Evolutionary conservation across 257 asterid species (phyloP).

Genomic region (Fraxinus quadrangulata): DNA sequence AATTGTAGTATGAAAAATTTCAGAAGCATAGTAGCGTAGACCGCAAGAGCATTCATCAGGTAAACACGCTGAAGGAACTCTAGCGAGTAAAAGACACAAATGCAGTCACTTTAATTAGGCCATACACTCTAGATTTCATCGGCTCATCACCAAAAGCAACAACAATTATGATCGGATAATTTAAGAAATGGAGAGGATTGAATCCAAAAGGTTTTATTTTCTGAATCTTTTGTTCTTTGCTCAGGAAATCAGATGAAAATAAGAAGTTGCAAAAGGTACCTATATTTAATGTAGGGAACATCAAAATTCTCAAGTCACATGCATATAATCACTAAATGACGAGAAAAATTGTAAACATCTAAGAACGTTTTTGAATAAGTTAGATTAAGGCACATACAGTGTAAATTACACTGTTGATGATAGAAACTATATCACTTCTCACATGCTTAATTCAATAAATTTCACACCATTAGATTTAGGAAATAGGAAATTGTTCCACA

Average conservation of each 20-base stretch:
- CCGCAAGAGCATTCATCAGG: not conserved
- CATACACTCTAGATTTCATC: not conserved
- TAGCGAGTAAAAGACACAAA: not conserved
- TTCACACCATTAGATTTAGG: not conserved
- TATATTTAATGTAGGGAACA: not conserved
- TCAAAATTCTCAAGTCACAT: not conserved
- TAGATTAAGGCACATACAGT: not conserved
- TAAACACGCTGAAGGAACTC: not conserved
- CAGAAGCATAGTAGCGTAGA: not conserved
- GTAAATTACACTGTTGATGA: conserved; percentile 7
- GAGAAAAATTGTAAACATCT: not conserved
- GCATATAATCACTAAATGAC: not conserved
- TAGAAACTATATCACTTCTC: not conserved
- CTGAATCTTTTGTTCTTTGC: not conserved
- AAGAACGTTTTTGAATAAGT: not conserved
- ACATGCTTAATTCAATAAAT: not conserved
- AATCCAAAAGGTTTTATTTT: not conserved
- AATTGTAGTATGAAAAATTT: conserved; percentile 1
- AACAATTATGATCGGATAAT: not conserved
- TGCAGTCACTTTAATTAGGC: conserved; percentile 1
- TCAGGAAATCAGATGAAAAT: not conserved
- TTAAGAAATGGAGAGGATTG: not conserved
- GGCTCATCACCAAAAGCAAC: not conserved
- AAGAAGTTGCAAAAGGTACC: not conserved
- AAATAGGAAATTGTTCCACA: not conserved